Conservation (phyloP, 768 basidiomycete species). For the Trametes cingulata region DNA sequence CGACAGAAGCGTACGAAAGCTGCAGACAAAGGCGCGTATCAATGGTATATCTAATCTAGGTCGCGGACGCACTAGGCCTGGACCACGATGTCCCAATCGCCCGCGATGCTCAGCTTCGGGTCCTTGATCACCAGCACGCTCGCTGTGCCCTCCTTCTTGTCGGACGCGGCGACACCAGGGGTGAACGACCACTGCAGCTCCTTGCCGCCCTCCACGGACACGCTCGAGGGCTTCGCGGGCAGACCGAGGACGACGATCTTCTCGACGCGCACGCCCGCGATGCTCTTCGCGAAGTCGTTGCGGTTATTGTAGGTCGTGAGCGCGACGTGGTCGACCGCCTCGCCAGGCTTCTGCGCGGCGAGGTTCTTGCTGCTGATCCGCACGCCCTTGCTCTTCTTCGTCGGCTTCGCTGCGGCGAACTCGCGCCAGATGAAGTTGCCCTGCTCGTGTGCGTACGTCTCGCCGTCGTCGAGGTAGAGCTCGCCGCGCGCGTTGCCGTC, state of each 20-base stretch:
- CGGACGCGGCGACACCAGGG: slow-evolving; percentile 55
- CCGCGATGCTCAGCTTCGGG: slow-evolving; percentile 55
- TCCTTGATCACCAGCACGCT: slow-evolving; percentile 77
- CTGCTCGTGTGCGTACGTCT: slow-evolving; percentile 68
- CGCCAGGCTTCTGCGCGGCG: slow-evolving; percentile 42
- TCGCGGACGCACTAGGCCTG: slow-evolving; percentile 8
- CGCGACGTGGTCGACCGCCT: slow-evolving; percentile 54
- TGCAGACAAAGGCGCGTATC: background rate
- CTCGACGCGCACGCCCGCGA: slow-evolving; percentile 77
- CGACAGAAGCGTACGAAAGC: background rate
- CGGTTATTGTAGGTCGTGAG: slow-evolving; percentile 49
- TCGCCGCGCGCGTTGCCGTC: slow-evolving; percentile 67
- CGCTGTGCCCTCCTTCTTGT: slow-evolving; percentile 63
- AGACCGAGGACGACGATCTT: slow-evolving; percentile 81
- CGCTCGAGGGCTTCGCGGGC: slow-evolving; percentile 55
- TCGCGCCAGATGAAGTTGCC: slow-evolving; percentile 87
- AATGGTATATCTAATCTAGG: background rate
- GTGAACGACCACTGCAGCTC: slow-evolving; percentile 71
- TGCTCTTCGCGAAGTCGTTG: slow-evolving; percentile 69
- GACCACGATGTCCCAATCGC: slow-evolving; percentile 63
- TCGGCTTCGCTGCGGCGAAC: slow-evolving; percentile 58
- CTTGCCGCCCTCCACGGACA: slow-evolving; percentile 50
- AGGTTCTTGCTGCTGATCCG: slow-evolving; percentile 55
- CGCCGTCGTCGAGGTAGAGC: slow-evolving; percentile 95
- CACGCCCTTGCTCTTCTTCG: slow-evolving; percentile 46